A percentile compares a stretch with the other conserved stretches of the same genome.
These are phyloP conservation scores for Xanthoconium stramineum DNA, from an alignment of 768 basidiomycete species.

Conservation along the genomic window DNA sequence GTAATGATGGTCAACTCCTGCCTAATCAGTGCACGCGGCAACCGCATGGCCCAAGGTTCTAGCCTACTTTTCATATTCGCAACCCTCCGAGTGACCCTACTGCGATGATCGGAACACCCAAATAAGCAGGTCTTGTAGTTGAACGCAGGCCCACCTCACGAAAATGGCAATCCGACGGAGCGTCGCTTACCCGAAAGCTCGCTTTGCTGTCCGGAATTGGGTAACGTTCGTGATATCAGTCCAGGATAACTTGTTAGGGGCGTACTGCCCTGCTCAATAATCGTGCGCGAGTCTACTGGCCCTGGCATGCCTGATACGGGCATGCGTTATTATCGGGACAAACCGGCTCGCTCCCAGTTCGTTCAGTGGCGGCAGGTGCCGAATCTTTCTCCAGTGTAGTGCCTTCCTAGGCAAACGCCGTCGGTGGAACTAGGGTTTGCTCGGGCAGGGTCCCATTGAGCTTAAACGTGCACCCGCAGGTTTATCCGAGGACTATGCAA, in stretches of 20 bases:
- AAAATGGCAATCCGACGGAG: not conserved
- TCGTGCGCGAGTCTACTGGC: constrained; percentile 5
- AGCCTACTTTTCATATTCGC: not conserved
- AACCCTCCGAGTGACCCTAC: not conserved
- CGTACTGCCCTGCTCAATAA: not conserved
- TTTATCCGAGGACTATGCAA: not conserved
- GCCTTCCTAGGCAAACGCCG: not conserved
- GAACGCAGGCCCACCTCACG: not conserved
- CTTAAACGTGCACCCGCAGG: constrained; percentile 3
- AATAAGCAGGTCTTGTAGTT: constrained; percentile 14
- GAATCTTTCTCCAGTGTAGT: not conserved
- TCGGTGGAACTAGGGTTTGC: not conserved
- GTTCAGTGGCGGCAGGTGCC: not conserved
- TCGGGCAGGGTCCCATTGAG: not conserved
- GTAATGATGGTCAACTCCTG: not conserved
- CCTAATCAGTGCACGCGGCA: constrained; percentile 5
- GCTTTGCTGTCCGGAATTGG: not conserved
- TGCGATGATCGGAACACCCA: constrained; percentile 11
- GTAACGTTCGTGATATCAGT: constrained; percentile 3
- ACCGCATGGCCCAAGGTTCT: constrained; percentile 9
- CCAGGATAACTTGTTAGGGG: not conserved
- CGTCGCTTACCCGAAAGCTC: not conserved
- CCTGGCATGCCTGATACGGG: constrained; percentile 1
- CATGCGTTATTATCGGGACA: not conserved
- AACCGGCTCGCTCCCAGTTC: not conserved